Percentiles rank a stretch among this genome's conserved stretches.
Conservation (phyloP, 108 stramenopile species). For the Aurantiochytrium sp. region DNA sequence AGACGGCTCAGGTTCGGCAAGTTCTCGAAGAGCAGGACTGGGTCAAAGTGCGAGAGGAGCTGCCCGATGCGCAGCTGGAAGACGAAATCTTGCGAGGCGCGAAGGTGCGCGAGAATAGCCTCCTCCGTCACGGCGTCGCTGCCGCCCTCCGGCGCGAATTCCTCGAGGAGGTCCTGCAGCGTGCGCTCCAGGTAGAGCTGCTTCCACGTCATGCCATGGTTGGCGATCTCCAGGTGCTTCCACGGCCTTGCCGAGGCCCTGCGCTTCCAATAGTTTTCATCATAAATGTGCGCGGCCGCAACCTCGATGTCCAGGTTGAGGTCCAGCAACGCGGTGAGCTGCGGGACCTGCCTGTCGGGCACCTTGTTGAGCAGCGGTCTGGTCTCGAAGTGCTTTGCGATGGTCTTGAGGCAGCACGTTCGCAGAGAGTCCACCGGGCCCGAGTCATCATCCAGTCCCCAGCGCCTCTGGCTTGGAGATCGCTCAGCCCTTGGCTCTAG, state of each 20-base stretch:
- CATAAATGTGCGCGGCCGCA: slow-evolving; percentile 52
- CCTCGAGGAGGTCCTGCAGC: slow-evolving; percentile 41
- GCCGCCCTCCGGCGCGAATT: slow-evolving; percentile 21
- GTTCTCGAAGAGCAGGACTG: slow-evolving; percentile 28
- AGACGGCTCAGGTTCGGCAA: slow-evolving; percentile 58
- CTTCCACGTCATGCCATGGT: slow-evolving; percentile 66
- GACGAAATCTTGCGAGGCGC: slow-evolving; percentile 50
- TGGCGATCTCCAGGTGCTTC: slow-evolving; percentile 49
- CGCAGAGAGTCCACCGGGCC: background rate
- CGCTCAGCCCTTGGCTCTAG: background rate
- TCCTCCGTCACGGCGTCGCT: background rate
- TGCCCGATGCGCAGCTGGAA: slow-evolving; percentile 50
- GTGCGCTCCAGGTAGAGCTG: slow-evolving; percentile 60
- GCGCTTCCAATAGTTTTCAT: slow-evolving; percentile 64
- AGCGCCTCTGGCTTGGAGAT: background rate
- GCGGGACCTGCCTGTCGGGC: background rate
- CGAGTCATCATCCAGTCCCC: background rate
- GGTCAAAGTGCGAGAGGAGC: slow-evolving; percentile 51
- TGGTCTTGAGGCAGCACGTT: background rate
- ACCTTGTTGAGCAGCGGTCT: background rate
- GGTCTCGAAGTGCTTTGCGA: background rate
- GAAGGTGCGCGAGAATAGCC: slow-evolving; percentile 30
- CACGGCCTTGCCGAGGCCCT: slow-evolving; percentile 45
- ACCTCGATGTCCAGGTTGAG: slow-evolving; percentile 30
- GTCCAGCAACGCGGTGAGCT: slow-evolving; percentile 19